These are phyloP conservation scores for Amanita pallidorosea DNA, from an alignment of 768 basidiomycete genomes.

Conservation along the genomic window DNA sequence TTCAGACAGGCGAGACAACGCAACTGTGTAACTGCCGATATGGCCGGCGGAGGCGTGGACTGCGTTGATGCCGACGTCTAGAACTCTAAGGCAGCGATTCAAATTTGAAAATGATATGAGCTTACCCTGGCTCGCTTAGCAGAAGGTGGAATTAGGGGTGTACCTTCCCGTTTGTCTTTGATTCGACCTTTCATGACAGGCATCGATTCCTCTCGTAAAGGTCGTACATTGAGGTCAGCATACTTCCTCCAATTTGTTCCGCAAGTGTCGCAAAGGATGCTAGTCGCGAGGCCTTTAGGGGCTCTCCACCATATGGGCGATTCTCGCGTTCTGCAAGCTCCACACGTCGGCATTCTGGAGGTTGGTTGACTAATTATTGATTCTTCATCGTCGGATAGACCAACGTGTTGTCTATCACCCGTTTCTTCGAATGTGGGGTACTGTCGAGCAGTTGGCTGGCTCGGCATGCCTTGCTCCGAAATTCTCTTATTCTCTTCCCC, in stretches of 20 bases:
- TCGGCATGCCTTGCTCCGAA: constrained; percentile 25
- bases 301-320: constrained; percentile 86
- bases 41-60: constrained; percentile 56
- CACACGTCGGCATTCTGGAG: constrained; percentile 50
- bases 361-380: constrained; percentile 55
- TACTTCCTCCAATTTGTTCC: constrained; percentile 91
- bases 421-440: constrained; percentile 29
- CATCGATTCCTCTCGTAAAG: constrained; percentile 54
- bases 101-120: constrained; percentile 4
- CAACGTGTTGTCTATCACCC: constrained; percentile 33
- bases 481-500: constrained; percentile 56
- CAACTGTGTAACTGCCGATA: constrained; percentile 44
- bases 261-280: constrained; percentile 76
- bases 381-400: constrained; percentile 61
- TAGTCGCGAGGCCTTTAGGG: constrained; percentile 71
- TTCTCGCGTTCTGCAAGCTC: constrained; percentile 76
- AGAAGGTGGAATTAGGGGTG: constrained; percentile 33
- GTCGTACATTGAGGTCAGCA: constrained; percentile 74
- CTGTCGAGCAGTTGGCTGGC: constrained; percentile 20
- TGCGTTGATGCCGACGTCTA: constrained; percentile 40
- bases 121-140: constrained; percentile 35
- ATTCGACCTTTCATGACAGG: constrained; percentile 42
- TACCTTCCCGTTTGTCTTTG: constrained; percentile 54
- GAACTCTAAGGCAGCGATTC: neutral
- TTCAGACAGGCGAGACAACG: constrained; percentile 70